Evolutionary conservation across 208 protist species (phyloP).

Genomic region (Naegleria fowleri): DNA sequence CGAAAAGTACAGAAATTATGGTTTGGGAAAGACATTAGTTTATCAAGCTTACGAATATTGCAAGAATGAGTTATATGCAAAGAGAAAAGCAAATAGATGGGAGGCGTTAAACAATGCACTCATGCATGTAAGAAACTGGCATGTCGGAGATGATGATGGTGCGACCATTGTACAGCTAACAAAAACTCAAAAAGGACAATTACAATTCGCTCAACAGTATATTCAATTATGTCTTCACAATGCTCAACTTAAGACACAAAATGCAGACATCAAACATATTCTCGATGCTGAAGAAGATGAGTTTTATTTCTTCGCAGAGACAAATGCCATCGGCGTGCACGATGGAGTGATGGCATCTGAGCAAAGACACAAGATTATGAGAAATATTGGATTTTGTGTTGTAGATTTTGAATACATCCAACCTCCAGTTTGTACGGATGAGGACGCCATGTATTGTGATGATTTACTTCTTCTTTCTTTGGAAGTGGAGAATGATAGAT

Average conservation of each 20-base stretch:
- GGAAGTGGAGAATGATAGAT: background rate
- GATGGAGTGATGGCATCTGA: slow-evolving; percentile 37
- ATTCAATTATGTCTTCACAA: background rate
- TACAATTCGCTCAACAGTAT: slow-evolving; percentile 13
- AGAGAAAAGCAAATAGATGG: background rate
- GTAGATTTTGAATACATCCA: slow-evolving; percentile 39
- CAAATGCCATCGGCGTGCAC: slow-evolving; percentile 26
- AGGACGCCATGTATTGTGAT: slow-evolving; percentile 28
- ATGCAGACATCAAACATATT: background rate
- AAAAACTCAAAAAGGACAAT: background rate
- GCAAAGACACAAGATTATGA: slow-evolving; percentile 35
- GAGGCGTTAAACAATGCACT: slow-evolving; percentile 17
- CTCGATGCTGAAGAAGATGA: background rate
- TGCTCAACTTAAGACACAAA: background rate
- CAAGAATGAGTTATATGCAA: slow-evolving; percentile 6
- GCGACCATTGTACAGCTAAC: background rate
- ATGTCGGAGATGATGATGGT: background rate
- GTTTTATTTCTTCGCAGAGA: slow-evolving; percentile 38
- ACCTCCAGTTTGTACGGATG: slow-evolving; percentile 30
- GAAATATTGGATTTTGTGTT: slow-evolving; percentile 26
- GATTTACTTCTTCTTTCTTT: slow-evolving; percentile 35
- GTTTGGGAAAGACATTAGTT: slow-evolving; percentile 33
- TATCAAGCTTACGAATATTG: slow-evolving; percentile 29
- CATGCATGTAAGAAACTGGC: slow-evolving; percentile 24
- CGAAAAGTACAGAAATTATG: slow-evolving; percentile 33